A percentile compares a stretch with the other conserved stretches of the same genome.
Evolutionary conservation across 345 rosid species (phyloP).

Genomic region (Populus simonii): DNA sequence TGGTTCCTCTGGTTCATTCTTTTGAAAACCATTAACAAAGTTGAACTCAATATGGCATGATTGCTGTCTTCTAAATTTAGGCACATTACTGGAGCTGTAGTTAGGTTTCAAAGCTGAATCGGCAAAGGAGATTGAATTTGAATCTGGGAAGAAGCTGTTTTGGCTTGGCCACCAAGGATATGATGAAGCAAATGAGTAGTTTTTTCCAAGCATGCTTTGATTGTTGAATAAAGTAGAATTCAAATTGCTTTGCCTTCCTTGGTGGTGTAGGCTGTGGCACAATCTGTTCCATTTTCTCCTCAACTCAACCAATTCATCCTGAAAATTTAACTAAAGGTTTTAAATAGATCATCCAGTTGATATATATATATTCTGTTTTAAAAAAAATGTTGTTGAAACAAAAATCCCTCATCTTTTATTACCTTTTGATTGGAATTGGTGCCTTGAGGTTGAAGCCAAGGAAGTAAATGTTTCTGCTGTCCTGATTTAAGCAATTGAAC

Average conservation of each 20-base stretch:
- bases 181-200: constrained; percentile 32
- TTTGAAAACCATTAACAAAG: constrained; percentile 32
- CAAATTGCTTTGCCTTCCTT: constrained; percentile 24
- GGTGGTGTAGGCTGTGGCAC: constrained; percentile 58
- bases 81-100: constrained; percentile 36
- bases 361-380: too few relatives aligned
- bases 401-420: not conserved
- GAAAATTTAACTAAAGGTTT: constrained; percentile 4
- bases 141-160: constrained; percentile 41
- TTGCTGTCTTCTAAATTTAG: constrained; percentile 65
- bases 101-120: constrained; percentile 42
- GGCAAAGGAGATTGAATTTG: constrained; percentile 41
- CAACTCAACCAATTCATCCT: constrained; percentile 58
- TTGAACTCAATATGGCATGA: constrained; percentile 69
- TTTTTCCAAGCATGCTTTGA: constrained; percentile 32
- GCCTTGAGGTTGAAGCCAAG: constrained; percentile 62
- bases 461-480: constrained; percentile 53
- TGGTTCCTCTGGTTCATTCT: constrained; percentile 35
- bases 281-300: constrained; percentile 70
- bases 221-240: constrained; percentile 15
- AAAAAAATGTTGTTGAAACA: not conserved
- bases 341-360: not conserved
- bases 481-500: constrained; percentile 49
- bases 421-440: constrained; percentile 52
- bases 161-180: constrained; percentile 51